phyloP scores from a whole-genome alignment of 306 rosid genomes.

The Potentilla sterilis region DNA sequence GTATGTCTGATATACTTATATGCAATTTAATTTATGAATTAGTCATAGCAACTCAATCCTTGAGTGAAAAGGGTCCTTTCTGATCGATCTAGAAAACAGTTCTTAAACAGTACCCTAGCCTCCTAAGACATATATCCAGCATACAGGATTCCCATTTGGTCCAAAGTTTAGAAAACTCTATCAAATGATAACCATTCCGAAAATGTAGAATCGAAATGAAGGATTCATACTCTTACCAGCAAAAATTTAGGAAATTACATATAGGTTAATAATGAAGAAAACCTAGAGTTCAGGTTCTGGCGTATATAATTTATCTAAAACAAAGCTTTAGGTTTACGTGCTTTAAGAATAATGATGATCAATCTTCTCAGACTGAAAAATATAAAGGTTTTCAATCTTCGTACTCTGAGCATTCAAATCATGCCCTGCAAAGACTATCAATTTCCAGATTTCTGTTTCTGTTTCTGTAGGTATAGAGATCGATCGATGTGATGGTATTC shows the following conservation, averaged over 20 bases:
- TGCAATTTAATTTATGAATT: too few relatives aligned
- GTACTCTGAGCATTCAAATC: not conserved
- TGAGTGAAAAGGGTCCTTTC: too few relatives aligned
- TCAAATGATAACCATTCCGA: not conserved
- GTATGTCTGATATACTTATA: too few relatives aligned
- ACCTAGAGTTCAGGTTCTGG: not conserved
- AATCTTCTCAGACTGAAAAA: not conserved
- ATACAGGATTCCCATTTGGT: too few relatives aligned
- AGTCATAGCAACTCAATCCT: too few relatives aligned
- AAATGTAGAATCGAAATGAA: not conserved
- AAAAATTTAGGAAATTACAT: not conserved
- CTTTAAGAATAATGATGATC: not conserved
- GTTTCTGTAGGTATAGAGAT: not conserved
- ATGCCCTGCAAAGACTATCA: not conserved
- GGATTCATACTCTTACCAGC: not conserved
- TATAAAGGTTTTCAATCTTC: not conserved
- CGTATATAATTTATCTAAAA: not conserved
- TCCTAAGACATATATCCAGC: too few relatives aligned
- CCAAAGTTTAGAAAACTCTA: not conserved
- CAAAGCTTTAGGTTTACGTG: not conserved
- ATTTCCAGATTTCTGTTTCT: not conserved
- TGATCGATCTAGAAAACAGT: too few relatives aligned
- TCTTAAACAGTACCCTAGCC: too few relatives aligned
- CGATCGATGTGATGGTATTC: slow-evolving; percentile 1
- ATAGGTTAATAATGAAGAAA: not conserved